phyloP scores from a whole-genome alignment of 1,284 basidiomycete genomes.

The Jaminaea rosea region DNA sequence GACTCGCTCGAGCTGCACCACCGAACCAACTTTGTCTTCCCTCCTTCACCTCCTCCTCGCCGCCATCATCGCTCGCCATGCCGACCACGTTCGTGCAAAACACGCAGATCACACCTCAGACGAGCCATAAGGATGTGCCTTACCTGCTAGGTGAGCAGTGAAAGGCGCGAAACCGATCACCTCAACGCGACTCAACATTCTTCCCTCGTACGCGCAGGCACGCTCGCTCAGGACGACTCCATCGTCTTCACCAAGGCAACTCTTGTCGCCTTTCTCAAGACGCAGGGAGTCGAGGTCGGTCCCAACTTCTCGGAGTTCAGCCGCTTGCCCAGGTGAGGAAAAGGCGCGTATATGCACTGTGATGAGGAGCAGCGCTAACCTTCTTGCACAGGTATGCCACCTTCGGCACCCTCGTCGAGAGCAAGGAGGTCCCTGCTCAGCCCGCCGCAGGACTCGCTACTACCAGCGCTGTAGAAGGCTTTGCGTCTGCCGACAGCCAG shows the following conservation, averaged over 20 bases:
- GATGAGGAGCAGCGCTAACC: neutral
- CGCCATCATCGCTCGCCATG: neutral
- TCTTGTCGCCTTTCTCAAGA: slow-evolving; percentile 35
- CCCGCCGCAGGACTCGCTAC: too few relatives aligned
- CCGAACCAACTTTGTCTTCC: too few relatives aligned
- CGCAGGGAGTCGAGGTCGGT: slow-evolving; percentile 30
- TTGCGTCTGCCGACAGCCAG: too few relatives aligned
- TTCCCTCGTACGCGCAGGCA: slow-evolving; percentile 7
- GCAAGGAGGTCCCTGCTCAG: too few relatives aligned
- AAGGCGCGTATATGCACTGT: neutral
- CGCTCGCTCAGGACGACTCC: slow-evolving; percentile 19
- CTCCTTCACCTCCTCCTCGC: too few relatives aligned
- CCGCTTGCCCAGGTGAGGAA: slow-evolving; percentile 26
- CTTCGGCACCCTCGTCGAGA: slow-evolving; percentile 17
- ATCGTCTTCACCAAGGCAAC: slow-evolving; percentile 37
- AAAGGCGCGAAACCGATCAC: neutral
- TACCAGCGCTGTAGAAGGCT: too few relatives aligned
- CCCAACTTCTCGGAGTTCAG: slow-evolving; percentile 34
- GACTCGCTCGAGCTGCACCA: too few relatives aligned
- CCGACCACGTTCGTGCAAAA: slow-evolving; percentile 18
- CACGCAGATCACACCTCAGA: slow-evolving; percentile 20
- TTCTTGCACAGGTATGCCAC: slow-evolving; percentile 18
- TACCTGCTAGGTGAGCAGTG: slow-evolving; percentile 27
- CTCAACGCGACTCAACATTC: neutral
- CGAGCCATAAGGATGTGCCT: slow-evolving; percentile 38